phyloP scores from a whole-genome alignment of 768 basidiomycete genomes.

The Serendipita sp. region DNA sequence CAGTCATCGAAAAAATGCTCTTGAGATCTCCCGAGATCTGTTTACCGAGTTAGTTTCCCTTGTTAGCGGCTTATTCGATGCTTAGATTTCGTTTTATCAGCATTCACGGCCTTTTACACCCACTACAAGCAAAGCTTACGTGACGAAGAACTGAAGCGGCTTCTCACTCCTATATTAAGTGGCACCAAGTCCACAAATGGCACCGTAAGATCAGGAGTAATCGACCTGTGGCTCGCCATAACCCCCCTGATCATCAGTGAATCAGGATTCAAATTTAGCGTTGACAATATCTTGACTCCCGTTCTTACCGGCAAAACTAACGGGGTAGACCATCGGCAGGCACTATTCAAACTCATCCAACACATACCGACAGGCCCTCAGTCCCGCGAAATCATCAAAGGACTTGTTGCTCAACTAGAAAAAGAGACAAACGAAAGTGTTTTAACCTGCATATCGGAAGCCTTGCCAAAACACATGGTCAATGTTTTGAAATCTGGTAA shows the following conservation, averaged over 20 bases:
- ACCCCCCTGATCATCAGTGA: slow-evolving; percentile 20
- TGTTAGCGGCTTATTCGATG: no score
- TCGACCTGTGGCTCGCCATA: slow-evolving; percentile 38
- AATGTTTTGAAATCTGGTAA: slow-evolving; percentile 30
- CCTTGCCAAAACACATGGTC: slow-evolving; percentile 43
- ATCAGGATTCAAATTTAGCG: slow-evolving; percentile 28
- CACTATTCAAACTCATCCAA: slow-evolving; percentile 65
- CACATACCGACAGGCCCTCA: slow-evolving; percentile 30
- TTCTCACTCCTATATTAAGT: slow-evolving; percentile 43
- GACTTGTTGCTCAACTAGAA: slow-evolving; percentile 24
- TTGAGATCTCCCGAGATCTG: slow-evolving; percentile 69
- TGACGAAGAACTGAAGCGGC: slow-evolving; percentile 30
- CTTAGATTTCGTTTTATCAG: slow-evolving; percentile 18
- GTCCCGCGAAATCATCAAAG: slow-evolving; percentile 30
- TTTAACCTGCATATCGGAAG: slow-evolving; percentile 32
- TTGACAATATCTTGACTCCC: slow-evolving; percentile 51
- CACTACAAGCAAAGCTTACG: slow-evolving; percentile 36
- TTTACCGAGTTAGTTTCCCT: slow-evolving; percentile 33
- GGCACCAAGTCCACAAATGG: slow-evolving; percentile 61
- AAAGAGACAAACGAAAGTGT: slow-evolving; percentile 74
- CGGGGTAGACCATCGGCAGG: slow-evolving; percentile 69
- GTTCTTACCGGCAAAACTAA: slow-evolving; percentile 73
- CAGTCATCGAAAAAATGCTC: slow-evolving; percentile 63
- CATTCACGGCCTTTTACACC: slow-evolving; percentile 40
- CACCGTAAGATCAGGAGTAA: slow-evolving; percentile 37